These are phyloP conservation scores for Coemansia pectinata DNA, from an alignment of 192 early-diverging fungal genomes.

Conservation along the genomic window DNA sequence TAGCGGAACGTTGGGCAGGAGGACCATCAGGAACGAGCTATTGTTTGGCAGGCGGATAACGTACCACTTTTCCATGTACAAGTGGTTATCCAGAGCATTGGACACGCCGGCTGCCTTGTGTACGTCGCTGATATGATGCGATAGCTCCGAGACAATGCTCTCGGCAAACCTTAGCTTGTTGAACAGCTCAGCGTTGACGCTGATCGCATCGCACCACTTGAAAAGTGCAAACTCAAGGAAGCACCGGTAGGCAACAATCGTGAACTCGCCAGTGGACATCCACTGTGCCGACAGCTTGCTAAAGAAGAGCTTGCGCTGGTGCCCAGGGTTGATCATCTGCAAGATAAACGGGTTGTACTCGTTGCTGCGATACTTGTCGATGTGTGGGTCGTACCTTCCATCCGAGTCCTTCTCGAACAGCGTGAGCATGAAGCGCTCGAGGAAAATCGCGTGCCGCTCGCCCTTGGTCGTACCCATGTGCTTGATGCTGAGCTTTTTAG, in stretches of 20 bases:
- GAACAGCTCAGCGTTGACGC: constrained; percentile 48
- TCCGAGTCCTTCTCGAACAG: constrained; percentile 43
- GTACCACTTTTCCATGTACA: constrained; percentile 56
- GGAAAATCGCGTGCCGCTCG: constrained; percentile 40
- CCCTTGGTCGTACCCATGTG: constrained; percentile 27
- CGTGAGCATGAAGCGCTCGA: constrained; percentile 56
- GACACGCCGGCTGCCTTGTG: constrained; percentile 36
- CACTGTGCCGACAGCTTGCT: constrained; percentile 40
- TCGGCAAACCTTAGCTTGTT: constrained; percentile 52
- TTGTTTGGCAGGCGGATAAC: constrained; percentile 51
- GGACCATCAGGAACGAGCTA: constrained; percentile 52
- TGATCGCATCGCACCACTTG: constrained; percentile 50
- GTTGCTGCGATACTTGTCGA: constrained; percentile 45
- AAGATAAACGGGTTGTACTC: constrained; percentile 57
- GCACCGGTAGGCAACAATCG: constrained; percentile 49
- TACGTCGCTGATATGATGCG: constrained; percentile 23
- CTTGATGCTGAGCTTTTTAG: constrained; percentile 24
- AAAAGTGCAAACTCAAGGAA: constrained; percentile 56
- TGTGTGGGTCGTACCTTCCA: constrained; percentile 46
- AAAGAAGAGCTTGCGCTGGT: constrained; percentile 50
- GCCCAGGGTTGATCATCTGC: constrained; percentile 42
- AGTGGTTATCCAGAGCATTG: constrained; percentile 48
- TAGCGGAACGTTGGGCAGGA: constrained; percentile 46
- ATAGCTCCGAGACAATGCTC: constrained; percentile 46
- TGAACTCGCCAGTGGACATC: constrained; percentile 56